Evolutionary conservation across 345 rosid species (phyloP).

Genomic region (Crucihimalaya himalaica): DNA sequence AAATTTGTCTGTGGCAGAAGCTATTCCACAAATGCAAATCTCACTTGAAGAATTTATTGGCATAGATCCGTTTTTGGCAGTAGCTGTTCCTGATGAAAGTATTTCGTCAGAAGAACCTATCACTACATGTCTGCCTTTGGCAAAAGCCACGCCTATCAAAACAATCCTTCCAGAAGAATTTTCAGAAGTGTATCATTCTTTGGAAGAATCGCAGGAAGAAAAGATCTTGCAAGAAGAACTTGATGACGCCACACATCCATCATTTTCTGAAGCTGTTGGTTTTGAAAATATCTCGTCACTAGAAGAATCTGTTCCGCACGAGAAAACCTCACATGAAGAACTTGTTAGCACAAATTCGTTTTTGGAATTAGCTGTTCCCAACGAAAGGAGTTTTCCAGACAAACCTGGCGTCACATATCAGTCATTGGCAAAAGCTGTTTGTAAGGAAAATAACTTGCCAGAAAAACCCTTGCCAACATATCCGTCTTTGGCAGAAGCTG

Average conservation of each 20-base stretch:
- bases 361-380: slow-evolving; percentile 12
- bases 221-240: not conserved
- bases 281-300: slow-evolving; percentile 16
- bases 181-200: slow-evolving; percentile 20
- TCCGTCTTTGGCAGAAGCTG: slow-evolving; percentile 20
- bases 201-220: not conserved
- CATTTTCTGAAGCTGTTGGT: slow-evolving; percentile 15
- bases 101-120: slow-evolving; percentile 20
- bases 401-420: not conserved
- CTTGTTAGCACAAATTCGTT: slow-evolving; percentile 21
- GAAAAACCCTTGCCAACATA: slow-evolving; percentile 31
- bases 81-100: slow-evolving; percentile 6
- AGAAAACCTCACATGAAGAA: slow-evolving; percentile 22
- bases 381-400: slow-evolving; percentile 6
- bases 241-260: slow-evolving; percentile 12
- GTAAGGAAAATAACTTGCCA: slow-evolving; percentile 5
- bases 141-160: not conserved
- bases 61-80: slow-evolving; percentile 14
- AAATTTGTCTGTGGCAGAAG: slow-evolving; percentile 10
- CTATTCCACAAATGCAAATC: slow-evolving; percentile 20
- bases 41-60: slow-evolving; percentile 26
- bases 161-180: not conserved
- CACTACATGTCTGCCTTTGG: slow-evolving; percentile 20
- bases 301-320: slow-evolving; percentile 16
- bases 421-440: slow-evolving; percentile 1